Percentiles rank a stretch among this genome's conserved stretches.
Conservation (phyloP, 768 basidiomycete genomes). For the Auriscalpium microsporum region DNA sequence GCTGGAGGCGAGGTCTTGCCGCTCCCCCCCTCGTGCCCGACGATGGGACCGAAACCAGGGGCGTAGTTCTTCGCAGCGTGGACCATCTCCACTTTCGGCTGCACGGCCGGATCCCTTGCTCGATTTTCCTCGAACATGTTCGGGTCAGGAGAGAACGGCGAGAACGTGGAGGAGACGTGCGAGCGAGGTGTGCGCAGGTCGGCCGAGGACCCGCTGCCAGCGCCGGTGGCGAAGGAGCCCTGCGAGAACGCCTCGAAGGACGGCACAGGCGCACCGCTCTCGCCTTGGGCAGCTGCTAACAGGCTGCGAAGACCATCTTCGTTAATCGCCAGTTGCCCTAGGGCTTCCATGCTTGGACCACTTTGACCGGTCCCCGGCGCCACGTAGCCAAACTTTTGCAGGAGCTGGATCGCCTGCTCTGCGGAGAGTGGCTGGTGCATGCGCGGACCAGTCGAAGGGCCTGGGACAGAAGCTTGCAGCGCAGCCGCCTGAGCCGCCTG, state of each 20-base stretch:
- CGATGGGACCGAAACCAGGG: constrained; percentile 20
- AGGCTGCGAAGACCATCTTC: constrained; percentile 8
- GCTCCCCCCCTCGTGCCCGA: constrained; percentile 20
- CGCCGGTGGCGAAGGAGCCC: constrained; percentile 10
- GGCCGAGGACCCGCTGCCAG: constrained; percentile 12
- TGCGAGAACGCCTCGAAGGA: constrained; percentile 9
- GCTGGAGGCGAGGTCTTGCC: constrained; percentile 38
- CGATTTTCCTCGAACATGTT: constrained; percentile 34
- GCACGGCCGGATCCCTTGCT: constrained; percentile 27
- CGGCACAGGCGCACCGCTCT: constrained; percentile 2
- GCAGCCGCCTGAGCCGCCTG: constrained; percentile 66
- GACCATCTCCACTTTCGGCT: constrained; percentile 32
- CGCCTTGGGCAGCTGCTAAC: constrained; percentile 2
- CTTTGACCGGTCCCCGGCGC: constrained; percentile 24
- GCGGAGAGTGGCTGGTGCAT: constrained; percentile 32
- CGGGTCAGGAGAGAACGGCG: constrained; percentile 76
- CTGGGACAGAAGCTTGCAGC: constrained; percentile 39
- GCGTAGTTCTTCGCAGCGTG: constrained; percentile 39
- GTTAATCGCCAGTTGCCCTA: constrained; percentile 8
- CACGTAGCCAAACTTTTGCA: constrained; percentile 46
- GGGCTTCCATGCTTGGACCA: constrained; percentile 14
- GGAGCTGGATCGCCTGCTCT: constrained; percentile 54
- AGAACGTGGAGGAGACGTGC: constrained; percentile 33
- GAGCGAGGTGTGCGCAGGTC: constrained; percentile 10
- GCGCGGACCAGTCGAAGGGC: constrained; percentile 15